These are phyloP conservation scores for Colletotrichum chrysophilum DNA, from an alignment of 2,329 filamentous ascomycete species.

Conservation along the genomic window DNA sequence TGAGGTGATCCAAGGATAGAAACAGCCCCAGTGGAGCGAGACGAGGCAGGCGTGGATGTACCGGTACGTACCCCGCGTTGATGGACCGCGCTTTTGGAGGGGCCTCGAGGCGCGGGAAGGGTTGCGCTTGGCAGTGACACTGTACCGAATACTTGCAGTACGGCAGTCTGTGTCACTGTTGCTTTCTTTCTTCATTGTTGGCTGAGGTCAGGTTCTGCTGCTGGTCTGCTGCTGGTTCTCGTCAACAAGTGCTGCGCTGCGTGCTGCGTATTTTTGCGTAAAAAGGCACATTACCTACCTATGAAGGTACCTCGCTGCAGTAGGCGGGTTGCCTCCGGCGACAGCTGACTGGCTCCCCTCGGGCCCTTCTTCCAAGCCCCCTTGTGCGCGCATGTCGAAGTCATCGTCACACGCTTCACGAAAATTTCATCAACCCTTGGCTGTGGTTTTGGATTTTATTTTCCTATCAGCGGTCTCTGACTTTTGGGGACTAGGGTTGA, in stretches of 20 bases:
- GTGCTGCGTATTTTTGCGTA: neutral
- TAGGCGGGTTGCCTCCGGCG: constrained; percentile 5
- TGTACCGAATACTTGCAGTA: neutral
- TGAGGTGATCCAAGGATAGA: constrained; percentile 14
- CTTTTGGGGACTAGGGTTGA: constrained; percentile 17
- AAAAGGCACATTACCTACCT: neutral
- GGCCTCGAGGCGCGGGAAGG: neutral
- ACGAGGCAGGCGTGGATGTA: neutral
- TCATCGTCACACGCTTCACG: constrained; percentile 8
- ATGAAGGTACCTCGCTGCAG: neutral
- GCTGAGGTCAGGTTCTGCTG: neutral
- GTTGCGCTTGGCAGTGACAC: neutral
- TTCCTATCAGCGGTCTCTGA: constrained; percentile 14
- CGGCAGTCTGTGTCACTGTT: neutral
- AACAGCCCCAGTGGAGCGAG: constrained; percentile 1
- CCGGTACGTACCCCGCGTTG: constrained; percentile 14
- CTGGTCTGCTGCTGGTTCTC: neutral
- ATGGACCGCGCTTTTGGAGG: neutral
- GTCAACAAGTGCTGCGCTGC: neutral
- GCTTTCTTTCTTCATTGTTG: neutral
- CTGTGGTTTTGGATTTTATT: neutral
- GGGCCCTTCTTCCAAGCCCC: neutral
- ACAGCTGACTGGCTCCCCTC: neutral
- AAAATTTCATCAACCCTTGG: neutral
- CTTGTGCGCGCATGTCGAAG: neutral